Percentiles rank a stretch among this genome's conserved stretches.
Evolutionary conservation across 208 protist genomes (phyloP).

Genomic region (Perkinsela sp.): DNA sequence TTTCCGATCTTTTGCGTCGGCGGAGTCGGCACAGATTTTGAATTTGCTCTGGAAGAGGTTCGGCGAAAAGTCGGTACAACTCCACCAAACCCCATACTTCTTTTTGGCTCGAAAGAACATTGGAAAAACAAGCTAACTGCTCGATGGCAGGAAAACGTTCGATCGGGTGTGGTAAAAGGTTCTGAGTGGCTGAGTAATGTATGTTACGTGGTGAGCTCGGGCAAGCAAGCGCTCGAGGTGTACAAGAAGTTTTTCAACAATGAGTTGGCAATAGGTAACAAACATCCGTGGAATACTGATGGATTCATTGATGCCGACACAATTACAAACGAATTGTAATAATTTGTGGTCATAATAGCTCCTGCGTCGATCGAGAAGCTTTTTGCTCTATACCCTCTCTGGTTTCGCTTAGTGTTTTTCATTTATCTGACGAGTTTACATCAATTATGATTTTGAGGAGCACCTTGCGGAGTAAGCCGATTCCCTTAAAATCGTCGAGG

Average conservation of each 20-base stretch:
- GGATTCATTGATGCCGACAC: conserved; percentile 57
- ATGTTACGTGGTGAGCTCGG: conserved; percentile 48
- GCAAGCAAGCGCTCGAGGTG: conserved; percentile 46
- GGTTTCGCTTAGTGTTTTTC: too few relatives aligned
- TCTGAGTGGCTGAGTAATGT: conserved; percentile 68
- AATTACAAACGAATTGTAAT: too few relatives aligned
- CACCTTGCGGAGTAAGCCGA: too few relatives aligned
- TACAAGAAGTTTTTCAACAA: conserved; percentile 47
- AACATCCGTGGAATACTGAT: conserved; percentile 21
- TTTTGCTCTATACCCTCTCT: too few relatives aligned
- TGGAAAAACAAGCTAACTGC: conserved; percentile 39
- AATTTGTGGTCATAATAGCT: too few relatives aligned
- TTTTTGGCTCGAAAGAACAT: conserved; percentile 43
- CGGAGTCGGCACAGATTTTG: conserved; percentile 70
- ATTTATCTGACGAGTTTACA: too few relatives aligned
- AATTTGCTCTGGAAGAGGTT: conserved; percentile 71
- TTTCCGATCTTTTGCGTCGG: conserved; percentile 67
- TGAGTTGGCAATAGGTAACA: conserved; percentile 28
- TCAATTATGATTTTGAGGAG: too few relatives aligned
- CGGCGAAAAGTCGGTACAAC: conserved; percentile 62
- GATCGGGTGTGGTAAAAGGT: conserved; percentile 47
- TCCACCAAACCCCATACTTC: conserved; percentile 36
- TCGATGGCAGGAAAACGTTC: conserved; percentile 33
- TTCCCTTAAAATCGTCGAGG: not conserved
- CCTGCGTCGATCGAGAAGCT: too few relatives aligned